Conservation (phyloP, 305 asterid genomes). For the Fraxinus nigra region DNA sequence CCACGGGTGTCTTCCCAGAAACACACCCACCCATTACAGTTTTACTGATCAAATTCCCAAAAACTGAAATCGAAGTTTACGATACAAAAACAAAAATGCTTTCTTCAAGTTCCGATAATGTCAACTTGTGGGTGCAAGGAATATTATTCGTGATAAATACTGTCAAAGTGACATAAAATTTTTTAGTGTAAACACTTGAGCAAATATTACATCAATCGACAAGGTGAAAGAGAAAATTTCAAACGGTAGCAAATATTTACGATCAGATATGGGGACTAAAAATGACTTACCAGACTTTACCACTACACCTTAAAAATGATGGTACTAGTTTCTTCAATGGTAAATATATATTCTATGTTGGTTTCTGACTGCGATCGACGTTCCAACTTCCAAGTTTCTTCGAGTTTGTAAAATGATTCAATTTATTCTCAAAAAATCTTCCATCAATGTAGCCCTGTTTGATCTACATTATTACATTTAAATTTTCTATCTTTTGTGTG, state of each 20-base stretch:
- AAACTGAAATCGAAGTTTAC: too few species aligned
- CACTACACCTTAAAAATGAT: background rate
- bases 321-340: background rate
- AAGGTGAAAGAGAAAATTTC: background rate
- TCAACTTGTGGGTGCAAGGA: constrained; percentile 4
- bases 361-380: background rate
- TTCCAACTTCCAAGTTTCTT: background rate
- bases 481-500: too few species aligned
- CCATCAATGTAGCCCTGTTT: background rate
- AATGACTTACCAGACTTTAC: background rate
- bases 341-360: background rate
- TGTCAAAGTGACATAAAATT: background rate
- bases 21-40: too few species aligned
- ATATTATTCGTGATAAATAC: background rate
- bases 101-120: background rate
- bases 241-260: background rate
- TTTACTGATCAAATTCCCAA: too few species aligned
- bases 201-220: background rate
- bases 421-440: background rate
- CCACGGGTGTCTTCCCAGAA: too few species aligned
- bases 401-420: too few species aligned
- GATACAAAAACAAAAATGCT: background rate
- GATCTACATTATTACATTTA: too few species aligned
- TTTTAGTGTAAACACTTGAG: background rate
- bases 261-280: background rate